These are phyloP conservation scores for Paramecium sexaurelia DNA, from an alignment of 73 alveolate genomes.

Conservation along the genomic window DNA sequence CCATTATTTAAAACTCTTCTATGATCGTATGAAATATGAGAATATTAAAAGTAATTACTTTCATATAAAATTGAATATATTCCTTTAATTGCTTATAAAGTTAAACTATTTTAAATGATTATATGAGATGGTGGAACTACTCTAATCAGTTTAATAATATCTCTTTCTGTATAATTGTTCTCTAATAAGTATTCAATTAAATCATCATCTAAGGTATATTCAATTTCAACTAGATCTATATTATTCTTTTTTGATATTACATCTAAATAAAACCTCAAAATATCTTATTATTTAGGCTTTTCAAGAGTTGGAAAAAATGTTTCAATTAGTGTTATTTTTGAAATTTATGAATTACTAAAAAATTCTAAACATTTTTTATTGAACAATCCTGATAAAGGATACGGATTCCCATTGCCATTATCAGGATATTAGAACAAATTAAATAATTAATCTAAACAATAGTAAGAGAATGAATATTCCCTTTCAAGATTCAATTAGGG, in stretches of 20 bases:
- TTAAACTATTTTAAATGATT: neutral
- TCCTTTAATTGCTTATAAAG: neutral
- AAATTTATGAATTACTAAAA: neutral
- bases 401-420: neutral
- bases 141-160: neutral
- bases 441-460: neutral
- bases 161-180: slow-evolving; percentile 6
- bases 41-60: neutral
- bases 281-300: neutral
- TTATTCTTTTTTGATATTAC: neutral
- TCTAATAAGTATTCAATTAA: neutral
- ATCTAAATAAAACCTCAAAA: neutral
- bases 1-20: neutral
- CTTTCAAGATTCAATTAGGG: neutral
- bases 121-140: neutral
- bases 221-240: neutral
- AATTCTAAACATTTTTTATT: neutral
- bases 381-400: neutral
- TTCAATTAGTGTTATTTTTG: neutral
- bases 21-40: neutral
- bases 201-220: neutral
- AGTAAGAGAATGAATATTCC: neutral
- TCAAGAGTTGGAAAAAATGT: neutral
- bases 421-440: neutral
- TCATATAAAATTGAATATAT: neutral